A percentile compares a stretch with the other conserved stretches of the same genome.
phyloP scores from a whole-genome alignment of 345 rosid genomes.

The Triadica sebifera region DNA sequence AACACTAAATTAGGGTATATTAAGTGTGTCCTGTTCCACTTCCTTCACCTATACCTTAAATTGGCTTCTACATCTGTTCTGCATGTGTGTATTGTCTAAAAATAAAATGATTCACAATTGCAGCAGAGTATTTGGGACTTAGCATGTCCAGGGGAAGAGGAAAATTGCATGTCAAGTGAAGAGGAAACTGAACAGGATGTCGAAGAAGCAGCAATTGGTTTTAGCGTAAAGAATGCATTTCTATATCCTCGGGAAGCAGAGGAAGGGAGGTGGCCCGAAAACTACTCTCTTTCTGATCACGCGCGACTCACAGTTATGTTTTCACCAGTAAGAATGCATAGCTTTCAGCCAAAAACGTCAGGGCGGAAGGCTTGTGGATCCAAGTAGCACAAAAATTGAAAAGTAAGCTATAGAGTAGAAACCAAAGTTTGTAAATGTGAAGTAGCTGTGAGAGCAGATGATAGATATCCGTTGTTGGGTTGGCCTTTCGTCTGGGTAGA shows the following conservation, averaged over 20 bases:
- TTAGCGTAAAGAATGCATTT: constrained; percentile 66
- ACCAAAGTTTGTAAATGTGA: not conserved
- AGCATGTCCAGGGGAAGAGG: constrained; percentile 14
- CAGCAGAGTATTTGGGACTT: constrained; percentile 26
- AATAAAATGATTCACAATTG: not conserved
- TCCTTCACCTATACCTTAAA: too few species aligned
- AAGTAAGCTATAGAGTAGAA: not conserved
- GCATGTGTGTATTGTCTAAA: too few species aligned
- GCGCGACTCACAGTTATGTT: constrained; percentile 72
- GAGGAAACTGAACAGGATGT: constrained; percentile 1
- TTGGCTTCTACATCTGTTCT: too few species aligned
- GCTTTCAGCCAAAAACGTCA: constrained; percentile 24
- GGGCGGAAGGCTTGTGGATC: not conserved
- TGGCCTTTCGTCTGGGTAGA: too few species aligned
- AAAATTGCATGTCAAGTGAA: not conserved
- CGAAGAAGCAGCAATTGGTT: constrained; percentile 45
- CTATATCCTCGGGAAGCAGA: constrained; percentile 77
- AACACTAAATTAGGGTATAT: too few species aligned
- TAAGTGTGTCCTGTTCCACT: too few species aligned
- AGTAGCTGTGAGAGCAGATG: too few species aligned
- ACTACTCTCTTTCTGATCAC: constrained; percentile 75
- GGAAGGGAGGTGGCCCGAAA: constrained; percentile 70
- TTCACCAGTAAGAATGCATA: constrained; percentile 64
- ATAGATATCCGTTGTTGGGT: too few species aligned
- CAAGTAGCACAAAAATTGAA: too few species aligned